phyloP scores from a whole-genome alignment of 768 basidiomycete species.

The Auricularia sp. region DNA sequence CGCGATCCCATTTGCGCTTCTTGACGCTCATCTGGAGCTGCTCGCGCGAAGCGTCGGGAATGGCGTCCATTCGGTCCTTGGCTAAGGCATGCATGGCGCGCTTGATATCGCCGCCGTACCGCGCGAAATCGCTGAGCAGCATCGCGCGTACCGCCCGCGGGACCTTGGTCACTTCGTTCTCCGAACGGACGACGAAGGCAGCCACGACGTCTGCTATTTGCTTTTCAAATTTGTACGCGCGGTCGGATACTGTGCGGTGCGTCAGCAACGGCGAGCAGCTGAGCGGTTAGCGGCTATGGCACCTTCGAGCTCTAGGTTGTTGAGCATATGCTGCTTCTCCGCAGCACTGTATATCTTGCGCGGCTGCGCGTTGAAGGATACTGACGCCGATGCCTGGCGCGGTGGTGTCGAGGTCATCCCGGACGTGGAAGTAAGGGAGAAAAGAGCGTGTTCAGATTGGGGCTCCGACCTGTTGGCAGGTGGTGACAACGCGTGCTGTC shows the following conservation, averaged over 20 bases:
- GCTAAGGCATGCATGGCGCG: neutral
- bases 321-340: constrained; percentile 65
- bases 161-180: neutral
- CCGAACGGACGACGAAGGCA: neutral
- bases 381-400: neutral
- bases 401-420: neutral
- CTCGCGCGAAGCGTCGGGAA: neutral
- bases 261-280: neutral
- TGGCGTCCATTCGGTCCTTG: neutral
- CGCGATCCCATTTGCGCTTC: neutral
- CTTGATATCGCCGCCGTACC: neutral
- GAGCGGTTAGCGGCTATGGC: constrained; percentile 6
- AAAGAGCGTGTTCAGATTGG: neutral
- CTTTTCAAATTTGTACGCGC: neutral
- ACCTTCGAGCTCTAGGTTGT: constrained; percentile 79
- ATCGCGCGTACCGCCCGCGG: neutral
- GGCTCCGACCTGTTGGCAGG: neutral
- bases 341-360: constrained; percentile 41
- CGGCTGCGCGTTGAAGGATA: neutral
- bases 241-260: neutral
- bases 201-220: neutral
- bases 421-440: neutral
- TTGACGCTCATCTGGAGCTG: neutral
- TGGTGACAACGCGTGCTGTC: neutral
- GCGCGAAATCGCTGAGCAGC: neutral